Evolutionary conservation across 768 basidiomycete species (phyloP).

Genomic region (Chlorophyllum brunneum): DNA sequence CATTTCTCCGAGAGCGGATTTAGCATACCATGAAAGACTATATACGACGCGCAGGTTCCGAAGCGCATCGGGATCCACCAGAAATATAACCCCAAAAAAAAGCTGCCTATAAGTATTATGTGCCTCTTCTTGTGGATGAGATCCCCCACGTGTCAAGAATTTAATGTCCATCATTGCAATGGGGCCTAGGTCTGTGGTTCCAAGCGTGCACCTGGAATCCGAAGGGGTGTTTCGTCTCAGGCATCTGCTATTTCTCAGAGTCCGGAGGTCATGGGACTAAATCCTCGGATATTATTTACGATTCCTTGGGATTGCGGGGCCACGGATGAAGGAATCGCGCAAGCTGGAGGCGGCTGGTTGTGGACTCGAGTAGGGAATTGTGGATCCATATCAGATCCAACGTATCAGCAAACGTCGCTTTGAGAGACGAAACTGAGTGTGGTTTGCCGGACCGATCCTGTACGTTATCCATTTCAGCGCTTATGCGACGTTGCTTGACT

Average conservation of each 20-base stretch:
- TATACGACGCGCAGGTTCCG: too few relatives aligned
- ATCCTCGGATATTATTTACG: slow-evolving; percentile 1
- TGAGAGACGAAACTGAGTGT: neutral
- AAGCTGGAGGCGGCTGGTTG: neutral
- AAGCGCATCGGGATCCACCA: too few relatives aligned
- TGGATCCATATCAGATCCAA: neutral
- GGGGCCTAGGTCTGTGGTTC: neutral
- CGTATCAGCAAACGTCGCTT: neutral
- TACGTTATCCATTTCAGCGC: neutral
- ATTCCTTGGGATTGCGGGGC: neutral
- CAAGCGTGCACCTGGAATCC: neutral
- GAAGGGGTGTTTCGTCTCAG: neutral
- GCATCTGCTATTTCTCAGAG: neutral
- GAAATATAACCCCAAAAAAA: too few relatives aligned
- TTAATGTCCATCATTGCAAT: too few relatives aligned
- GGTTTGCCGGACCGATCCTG: neutral
- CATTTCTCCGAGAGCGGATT: too few relatives aligned
- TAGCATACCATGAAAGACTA: too few relatives aligned
- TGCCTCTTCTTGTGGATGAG: too few relatives aligned
- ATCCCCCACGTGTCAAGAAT: too few relatives aligned
- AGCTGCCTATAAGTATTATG: too few relatives aligned
- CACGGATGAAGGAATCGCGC: neutral
- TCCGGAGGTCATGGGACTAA: neutral
- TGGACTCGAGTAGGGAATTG: slow-evolving; percentile 11
- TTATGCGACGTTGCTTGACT: too few relatives aligned